Percentiles rank a stretch among this genome's conserved stretches.
phyloP scores from a whole-genome alignment of 139 green algal species.

The Volvox africanus region DNA sequence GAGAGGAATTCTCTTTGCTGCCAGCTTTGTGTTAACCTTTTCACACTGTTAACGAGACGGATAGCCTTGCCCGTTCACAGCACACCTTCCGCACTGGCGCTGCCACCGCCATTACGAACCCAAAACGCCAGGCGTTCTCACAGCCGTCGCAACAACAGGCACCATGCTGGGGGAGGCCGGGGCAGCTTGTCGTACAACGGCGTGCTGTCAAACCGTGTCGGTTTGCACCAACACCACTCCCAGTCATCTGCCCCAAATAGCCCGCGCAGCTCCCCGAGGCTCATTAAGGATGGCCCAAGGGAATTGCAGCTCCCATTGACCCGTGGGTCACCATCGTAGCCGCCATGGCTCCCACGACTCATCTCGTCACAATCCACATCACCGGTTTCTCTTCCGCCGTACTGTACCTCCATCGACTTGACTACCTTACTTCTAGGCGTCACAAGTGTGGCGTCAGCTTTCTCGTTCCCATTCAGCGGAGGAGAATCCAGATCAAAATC shows the following conservation, averaged over 20 bases:
- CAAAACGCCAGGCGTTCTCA: background rate
- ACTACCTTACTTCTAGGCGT: no score
- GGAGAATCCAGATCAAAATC: no score
- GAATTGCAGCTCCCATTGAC: background rate
- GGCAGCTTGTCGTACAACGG: background rate
- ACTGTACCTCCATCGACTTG: background rate
- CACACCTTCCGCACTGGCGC: no score
- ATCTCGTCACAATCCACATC: background rate
- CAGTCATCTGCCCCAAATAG: background rate
- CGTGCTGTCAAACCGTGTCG: background rate
- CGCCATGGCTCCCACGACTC: background rate
- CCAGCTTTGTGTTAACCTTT: no score
- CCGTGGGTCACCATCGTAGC: background rate
- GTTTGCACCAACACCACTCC: constrained; percentile 2
- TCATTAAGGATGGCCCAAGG: background rate
- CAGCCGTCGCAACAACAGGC: background rate
- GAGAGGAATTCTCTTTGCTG: no score
- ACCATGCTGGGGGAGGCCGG: constrained; percentile 8
- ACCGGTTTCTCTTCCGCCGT: background rate
- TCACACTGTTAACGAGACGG: no score
- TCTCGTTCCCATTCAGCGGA: no score
- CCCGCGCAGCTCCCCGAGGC: background rate
- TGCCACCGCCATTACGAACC: no score
- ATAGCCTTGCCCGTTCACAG: no score
- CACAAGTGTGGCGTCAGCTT: no score